Conservation (phyloP, 352 stramenopile species). For the Aphanomyces cochlioides region DNA sequence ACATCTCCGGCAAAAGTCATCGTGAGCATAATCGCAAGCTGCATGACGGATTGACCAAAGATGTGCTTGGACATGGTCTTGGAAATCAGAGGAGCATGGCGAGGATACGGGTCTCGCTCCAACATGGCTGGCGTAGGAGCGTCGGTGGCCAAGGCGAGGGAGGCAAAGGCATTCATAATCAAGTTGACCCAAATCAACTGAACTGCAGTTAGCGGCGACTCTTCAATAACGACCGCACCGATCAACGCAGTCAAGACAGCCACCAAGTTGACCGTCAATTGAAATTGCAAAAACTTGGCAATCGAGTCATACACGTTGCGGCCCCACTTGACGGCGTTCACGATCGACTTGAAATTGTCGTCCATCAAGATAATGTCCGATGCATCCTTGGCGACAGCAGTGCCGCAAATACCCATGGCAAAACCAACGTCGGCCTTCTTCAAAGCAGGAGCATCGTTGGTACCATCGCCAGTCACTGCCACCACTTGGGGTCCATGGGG, state of each 20-base stretch:
- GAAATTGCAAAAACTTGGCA: constrained; percentile 91
- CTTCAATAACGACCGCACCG: constrained; percentile 54
- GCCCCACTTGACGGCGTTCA: constrained; percentile 90
- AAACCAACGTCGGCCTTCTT: constrained; percentile 88
- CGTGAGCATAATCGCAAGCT: constrained; percentile 71
- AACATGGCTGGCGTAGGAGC: constrained; percentile 69
- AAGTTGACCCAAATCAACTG: constrained; percentile 94
- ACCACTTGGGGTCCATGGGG: constrained; percentile 57
- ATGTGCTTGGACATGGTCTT: constrained; percentile 86
- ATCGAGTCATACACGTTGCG: constrained; percentile 91
- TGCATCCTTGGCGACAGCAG: constrained; percentile 86
- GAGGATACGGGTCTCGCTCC: constrained; percentile 66
- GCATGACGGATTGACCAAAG: constrained; percentile 70
- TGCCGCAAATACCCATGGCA: constrained; percentile 85
- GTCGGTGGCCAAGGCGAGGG: constrained; percentile 86
- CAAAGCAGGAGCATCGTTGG: constrained; percentile 90
- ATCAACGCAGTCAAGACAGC: constrained; percentile 79
- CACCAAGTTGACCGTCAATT: constrained; percentile 89
- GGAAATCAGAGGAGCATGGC: constrained; percentile 74
- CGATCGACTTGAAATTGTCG: constrained; percentile 95
- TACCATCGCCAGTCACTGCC: constrained; percentile 90
- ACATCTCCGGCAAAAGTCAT: constrained; percentile 51
- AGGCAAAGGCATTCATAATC: constrained; percentile 91
- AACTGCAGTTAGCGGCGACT: constrained; percentile 79
- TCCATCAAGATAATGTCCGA: constrained; percentile 94